Base-by-base conservation (phyloP, 768 basidiomycete species). In the Stropharia rugosoannulata region DNA sequence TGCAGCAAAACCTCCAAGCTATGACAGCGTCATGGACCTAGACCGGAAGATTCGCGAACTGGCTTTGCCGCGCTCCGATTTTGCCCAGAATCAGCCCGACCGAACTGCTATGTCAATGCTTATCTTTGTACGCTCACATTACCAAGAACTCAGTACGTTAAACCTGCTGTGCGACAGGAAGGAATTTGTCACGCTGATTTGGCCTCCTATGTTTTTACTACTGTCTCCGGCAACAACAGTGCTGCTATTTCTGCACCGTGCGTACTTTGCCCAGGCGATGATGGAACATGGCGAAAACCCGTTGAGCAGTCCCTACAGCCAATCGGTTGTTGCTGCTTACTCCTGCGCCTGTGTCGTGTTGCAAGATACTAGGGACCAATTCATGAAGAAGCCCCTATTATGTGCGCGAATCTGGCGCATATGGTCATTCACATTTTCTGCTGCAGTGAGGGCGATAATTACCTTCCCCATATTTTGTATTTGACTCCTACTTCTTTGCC, bases 231-330 rank as follows among this genome's bases (percentile, higher is more conserved):
- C 42, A 29, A 55, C 39, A 22, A 35, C 56, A 84, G 82, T 82
- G 63, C 70, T 83, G 11, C 59, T 85, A 49, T 81, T 76, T 62
- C 68, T 85, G 12, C 84, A 85, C 64, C 75, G 84, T 48, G 74
- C 76, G 16, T 83, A 77, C 64, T 85, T 85, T 61, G 81, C 80
- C 9, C 80, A 81, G 62, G 83, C 80, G 5, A 72, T 85, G 67
- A 67, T 74, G 2, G 77, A 80, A 54, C 64, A 78, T 54, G 74
- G 80, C 1, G 62, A 68, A 1, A 73, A 82, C 58, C 82, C 84
- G 0, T 61, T 82, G 57, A 65, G 66, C 47, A 80, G 77, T 49
- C 75, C 78, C 5, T 79, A 80, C 58, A 69, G 75, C 25, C 74
- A 76, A 35, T 85, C 83, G 8, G 80, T 85, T 48, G 51, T 75